Base-by-base conservation (phyloP, 768 basidiomycete species). In the Leucosporidium scottii region DNA sequence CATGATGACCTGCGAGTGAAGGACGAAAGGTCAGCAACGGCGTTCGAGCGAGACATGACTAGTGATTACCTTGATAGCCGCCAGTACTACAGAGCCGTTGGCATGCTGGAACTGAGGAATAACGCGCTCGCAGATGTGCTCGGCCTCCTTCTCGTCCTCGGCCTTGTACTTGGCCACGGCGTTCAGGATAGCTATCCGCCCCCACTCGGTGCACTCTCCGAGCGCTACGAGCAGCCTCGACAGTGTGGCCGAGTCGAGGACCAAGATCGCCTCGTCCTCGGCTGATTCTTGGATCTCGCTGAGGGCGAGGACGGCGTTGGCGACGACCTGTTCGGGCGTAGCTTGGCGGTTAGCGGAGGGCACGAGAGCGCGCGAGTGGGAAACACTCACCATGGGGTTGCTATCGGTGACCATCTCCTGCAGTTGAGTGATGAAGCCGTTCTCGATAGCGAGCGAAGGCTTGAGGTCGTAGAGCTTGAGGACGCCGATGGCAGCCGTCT, bases 191-290 rank as follows among this genome's bases (percentile, higher is more conserved):
- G 93, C 92, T 21, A 99, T 92, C 65, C 94, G 85, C 39, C 96
- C 96, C 96, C 96, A 99, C 80, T 99, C 96, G 0, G 93, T 94
- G 77, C 94, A 97, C 79, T 98, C 96, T 77, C 94, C 94, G 25
- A 99, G 82, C 3, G 94, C 96, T 62, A 98, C 89, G 64, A 99
- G 82, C 21, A 99, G 84, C 77, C 93, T 96, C 79, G 83, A 87
- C 59, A 99, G 83, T 67, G 93, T 84, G 0, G 85, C 78, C 9
- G 87, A 79, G n/a, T 92, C 93, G 77, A 98, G 91, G 66, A 79
- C 79, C 80, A 98, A 97, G 62, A 87, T 78, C 23, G 85, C 87
- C 50, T 57, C 69, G 51, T 70, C 68, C 20, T 75, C 76, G 30
- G 90, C 83, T 27, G 82, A 81, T 61, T 81, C 80, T 74, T 97